A percentile compares a stretch with the other conserved stretches of the same genome.
Conservation (phyloP, 768 basidiomycete species). For the Mrakia frigida region DNA sequence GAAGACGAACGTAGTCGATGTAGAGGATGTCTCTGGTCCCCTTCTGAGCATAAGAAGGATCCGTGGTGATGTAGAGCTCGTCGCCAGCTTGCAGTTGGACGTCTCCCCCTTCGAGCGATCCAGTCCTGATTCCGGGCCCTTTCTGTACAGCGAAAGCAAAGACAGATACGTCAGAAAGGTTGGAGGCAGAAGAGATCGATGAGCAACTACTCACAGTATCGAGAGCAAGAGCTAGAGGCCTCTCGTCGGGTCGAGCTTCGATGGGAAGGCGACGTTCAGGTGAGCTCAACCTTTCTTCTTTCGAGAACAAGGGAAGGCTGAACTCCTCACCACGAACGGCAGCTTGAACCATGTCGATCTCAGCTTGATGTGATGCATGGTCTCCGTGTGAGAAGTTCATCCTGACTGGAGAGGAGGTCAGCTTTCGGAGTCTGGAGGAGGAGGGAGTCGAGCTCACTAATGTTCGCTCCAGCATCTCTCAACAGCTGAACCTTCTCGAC, state of each 20-base stretch:
- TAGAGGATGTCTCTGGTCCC: conserved; percentile 81
- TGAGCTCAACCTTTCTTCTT: no score
- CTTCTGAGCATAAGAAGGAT: conserved; percentile 67
- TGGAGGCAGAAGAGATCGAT: background rate
- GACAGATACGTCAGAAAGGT: background rate
- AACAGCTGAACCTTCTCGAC: conserved; percentile 81
- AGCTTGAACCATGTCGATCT: conserved; percentile 93
- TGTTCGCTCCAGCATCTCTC: conserved; percentile 88
- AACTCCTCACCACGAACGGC: conserved; percentile 46
- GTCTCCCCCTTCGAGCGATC: conserved; percentile 74
- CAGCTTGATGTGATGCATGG: conserved; percentile 97
- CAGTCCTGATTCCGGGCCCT: conserved; percentile 99
- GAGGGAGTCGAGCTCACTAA: conserved; percentile 55
- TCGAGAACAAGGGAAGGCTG: no score
- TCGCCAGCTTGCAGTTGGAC: conserved; percentile 86
- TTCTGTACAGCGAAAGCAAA: conserved; percentile 47
- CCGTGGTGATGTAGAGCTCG: conserved; percentile 84
- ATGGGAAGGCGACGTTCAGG: conserved; percentile 38
- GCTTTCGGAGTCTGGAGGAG: background rate
- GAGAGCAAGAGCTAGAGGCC: conserved; percentile 93
- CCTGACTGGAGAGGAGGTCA: conserved; percentile 59
- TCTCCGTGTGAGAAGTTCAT: conserved; percentile 99
- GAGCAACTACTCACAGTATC: conserved; percentile 56
- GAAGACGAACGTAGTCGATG: conserved; percentile 78
- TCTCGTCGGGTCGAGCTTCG: conserved; percentile 65